These are phyloP conservation scores for Astrephomene gubernaculifera DNA, from an alignment of 139 green algal genomes.

Conservation along the genomic window DNA sequence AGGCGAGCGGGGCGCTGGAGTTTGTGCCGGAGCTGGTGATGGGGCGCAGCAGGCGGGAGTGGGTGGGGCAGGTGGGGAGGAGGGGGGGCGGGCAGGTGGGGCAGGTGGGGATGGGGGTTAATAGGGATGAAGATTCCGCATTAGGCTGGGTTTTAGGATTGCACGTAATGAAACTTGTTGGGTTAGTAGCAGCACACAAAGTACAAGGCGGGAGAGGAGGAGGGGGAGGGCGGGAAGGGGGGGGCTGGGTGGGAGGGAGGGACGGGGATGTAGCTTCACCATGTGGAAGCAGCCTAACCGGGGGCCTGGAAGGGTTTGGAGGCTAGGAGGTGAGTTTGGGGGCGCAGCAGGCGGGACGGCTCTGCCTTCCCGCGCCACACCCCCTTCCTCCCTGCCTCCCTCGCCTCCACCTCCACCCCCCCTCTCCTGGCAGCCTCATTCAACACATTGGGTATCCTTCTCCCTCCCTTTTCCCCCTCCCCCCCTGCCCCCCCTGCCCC, in stretches of 20 bases:
- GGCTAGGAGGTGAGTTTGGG: neutral
- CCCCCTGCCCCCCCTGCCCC: neutral
- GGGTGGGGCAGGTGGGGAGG: constrained; percentile 34
- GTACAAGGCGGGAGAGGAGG: constrained; percentile 30
- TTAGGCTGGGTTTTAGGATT: too few species aligned
- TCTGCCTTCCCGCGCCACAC: neutral
- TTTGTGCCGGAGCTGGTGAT: constrained; percentile 34
- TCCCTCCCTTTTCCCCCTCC: neutral
- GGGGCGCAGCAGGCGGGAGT: constrained; percentile 31
- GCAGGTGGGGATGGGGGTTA: neutral
- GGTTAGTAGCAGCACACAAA: too few species aligned
- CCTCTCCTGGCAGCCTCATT: too few species aligned
- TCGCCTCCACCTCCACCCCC: neutral
- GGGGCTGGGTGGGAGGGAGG: neutral
- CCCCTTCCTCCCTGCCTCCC: neutral
- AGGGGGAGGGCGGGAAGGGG: neutral
- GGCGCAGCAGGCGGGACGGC: too few species aligned
- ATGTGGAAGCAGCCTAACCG: too few species aligned
- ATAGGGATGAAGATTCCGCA: too few species aligned
- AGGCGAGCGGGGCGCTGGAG: constrained; percentile 33
- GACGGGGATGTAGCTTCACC: neutral
- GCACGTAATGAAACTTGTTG: too few species aligned
- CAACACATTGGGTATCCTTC: too few species aligned
- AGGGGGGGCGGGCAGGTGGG: neutral
- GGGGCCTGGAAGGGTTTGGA: neutral